Conservation (phyloP, 768 basidiomycete species). For the Daedaleopsis nitida region DNA sequence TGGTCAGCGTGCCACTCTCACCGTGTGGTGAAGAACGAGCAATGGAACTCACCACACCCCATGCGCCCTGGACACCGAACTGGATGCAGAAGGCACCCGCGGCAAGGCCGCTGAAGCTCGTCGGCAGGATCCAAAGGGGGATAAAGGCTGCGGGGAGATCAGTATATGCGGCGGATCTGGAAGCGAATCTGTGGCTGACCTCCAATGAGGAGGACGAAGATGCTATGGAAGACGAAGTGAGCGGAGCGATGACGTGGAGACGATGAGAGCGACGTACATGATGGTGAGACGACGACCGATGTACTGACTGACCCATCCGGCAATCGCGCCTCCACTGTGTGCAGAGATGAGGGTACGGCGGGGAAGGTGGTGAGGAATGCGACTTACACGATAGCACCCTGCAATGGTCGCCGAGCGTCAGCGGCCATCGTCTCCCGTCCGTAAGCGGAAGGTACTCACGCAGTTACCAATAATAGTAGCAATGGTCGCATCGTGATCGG, state of each 20-base stretch:
- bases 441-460: constrained; percentile 35
- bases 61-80: constrained; percentile 88
- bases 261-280: constrained; percentile 35
- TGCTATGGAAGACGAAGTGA: constrained; percentile 32
- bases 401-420: not conserved
- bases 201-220: constrained; percentile 58
- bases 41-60: constrained; percentile 75
- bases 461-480: constrained; percentile 85
- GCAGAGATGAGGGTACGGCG: constrained; percentile 13
- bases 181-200: constrained; percentile 16
- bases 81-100: constrained; percentile 89
- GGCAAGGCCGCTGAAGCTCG: constrained; percentile 62
- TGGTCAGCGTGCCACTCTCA: not conserved
- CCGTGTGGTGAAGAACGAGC: not conserved
- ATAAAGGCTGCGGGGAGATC: constrained; percentile 46
- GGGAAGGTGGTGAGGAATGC: not conserved
- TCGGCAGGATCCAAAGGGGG: constrained; percentile 84
- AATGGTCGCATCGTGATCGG: constrained; percentile 57
- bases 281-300: constrained; percentile 85
- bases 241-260: not conserved
- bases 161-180: not conserved
- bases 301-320: constrained; percentile 74
- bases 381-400: constrained; percentile 49
- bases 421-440: not conserved
- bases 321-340: constrained; percentile 64